These are phyloP conservation scores for Saccharomycopsis amapae DNA, from an alignment of 805 yeast genomes.

Conservation along the genomic window DNA sequence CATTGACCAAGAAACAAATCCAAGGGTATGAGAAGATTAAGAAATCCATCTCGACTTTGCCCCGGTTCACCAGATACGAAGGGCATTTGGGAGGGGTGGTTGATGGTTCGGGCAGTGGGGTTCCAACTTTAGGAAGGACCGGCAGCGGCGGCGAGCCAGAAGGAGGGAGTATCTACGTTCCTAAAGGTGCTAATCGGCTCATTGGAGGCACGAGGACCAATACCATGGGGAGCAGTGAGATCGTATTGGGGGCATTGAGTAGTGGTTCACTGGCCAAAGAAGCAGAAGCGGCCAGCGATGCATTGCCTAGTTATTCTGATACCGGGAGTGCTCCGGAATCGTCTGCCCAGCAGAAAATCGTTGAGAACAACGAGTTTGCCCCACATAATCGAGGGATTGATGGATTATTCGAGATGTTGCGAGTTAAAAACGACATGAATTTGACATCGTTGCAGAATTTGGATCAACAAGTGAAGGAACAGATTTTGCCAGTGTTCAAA, in stretches of 20 bases:
- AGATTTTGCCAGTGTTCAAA: constrained; percentile 19
- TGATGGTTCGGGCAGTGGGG: background rate
- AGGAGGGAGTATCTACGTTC: constrained; percentile 6
- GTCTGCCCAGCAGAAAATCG: background rate
- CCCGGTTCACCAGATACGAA: constrained; percentile 19
- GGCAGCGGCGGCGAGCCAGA: constrained; percentile 6
- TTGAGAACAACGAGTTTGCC: constrained; percentile 5
- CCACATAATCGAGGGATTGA: constrained; percentile 22
- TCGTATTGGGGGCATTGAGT: constrained; percentile 19
- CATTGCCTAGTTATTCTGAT: constrained; percentile 15
- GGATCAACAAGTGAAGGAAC: constrained; percentile 19
- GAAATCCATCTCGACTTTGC: constrained; percentile 18
- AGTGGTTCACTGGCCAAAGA: background rate
- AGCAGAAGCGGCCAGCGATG: background rate
- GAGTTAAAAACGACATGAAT: constrained; percentile 19
- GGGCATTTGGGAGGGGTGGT: constrained; percentile 3
- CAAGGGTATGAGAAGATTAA: constrained; percentile 21
- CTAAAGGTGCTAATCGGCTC: constrained; percentile 5
- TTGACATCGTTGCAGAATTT: constrained; percentile 9
- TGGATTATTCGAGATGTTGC: constrained; percentile 20
- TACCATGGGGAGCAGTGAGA: constrained; percentile 22
- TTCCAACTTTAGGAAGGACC: background rate
- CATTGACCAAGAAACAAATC: constrained; percentile 17
- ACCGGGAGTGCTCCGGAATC: constrained; percentile 1
- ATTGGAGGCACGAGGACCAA: constrained; percentile 8